Base-by-base conservation (phyloP, 768 basidiomycete species). In the Mycena maculata region DNA sequence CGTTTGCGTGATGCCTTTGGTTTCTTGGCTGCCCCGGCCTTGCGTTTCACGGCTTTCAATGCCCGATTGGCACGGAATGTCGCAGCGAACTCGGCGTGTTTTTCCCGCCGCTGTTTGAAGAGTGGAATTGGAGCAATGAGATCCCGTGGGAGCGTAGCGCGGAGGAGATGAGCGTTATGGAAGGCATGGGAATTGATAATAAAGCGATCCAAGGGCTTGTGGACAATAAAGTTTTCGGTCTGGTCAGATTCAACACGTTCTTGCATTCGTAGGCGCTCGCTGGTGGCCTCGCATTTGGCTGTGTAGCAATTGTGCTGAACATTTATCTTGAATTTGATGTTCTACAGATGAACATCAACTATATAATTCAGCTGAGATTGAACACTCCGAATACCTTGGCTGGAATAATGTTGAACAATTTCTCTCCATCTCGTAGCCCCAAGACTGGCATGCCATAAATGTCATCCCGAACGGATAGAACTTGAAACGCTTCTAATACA, bases 341-440 rank as follows among this genome's bases (percentile, higher is more conserved):
- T 47, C 56, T 58, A 7, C 10, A 2, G 38, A 55, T 77, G 77
- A 11, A 48, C 60, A 13, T 83, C 80, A n/a, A 78, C 71, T 0
- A 27, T 11, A 4, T 5, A 48, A 13, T 28, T 28, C 22, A 2
- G 15, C 2, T 6, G 3, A 2, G 15, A 30, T n/a, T n/a, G n/a
- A n/a, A n/a, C n/a, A n/a, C 27, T 4, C 27, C 2, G 22, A 30
- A 27, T 54, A 55, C 54, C 54, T 58, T 58, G 56, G 56, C 56
- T 11, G 30, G n/a, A 4, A 58, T 10, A 36, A 58, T 47, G 0
- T n/a, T 18, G 11, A 47, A 58, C 7, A 11, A 18, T 16, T 16
- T 33, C n/a, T 56, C 39, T 11, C 20, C 13, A 13, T 56, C 39
- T 3, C 25, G 27, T 16, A 27, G 55, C 28, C 42, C 41, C 41